Base-by-base conservation (phyloP, 176 grass and related monocot species). In the Lolium perenne region DNA sequence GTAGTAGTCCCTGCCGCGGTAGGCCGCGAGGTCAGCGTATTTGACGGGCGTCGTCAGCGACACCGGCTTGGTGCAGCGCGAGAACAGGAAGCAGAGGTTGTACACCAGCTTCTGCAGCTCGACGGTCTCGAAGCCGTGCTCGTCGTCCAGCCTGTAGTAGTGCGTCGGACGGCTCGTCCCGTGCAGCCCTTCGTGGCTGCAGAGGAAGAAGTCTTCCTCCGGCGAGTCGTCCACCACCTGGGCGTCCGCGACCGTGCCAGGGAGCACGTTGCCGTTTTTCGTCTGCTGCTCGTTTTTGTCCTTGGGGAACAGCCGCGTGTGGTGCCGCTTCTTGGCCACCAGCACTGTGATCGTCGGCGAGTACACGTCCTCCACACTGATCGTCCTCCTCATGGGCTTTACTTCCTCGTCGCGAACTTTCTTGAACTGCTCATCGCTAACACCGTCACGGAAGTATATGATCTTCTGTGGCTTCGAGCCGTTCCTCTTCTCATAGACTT, bases 401-500 rank as follows among this genome's bases (percentile, higher is more conserved):
- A 93, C 75, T 80, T 89, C 91, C 51, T 93, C 43, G 6, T 83
- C 61, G 7, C 73, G 85, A 26, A 93, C 91, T 88, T 85, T 93
- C 2, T 86, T 59, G 16, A 93, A 93, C 74, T 91, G 88, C 5
- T 85, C 88, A 7, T 91, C 88, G 18, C 91, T 88, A 22, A 93
- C 91, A 5, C 91, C 91, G 18, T 93, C 91, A 1, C 91, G 88
- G 85, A 93, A 93, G 91, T 91, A 93, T 38, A 93, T 58, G 82
- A 93, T 93, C 85, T 9, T 88, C 63, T 86, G 14, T 0, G 91
- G 91, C 32, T 83, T 85, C 14, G 74, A 49, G 0, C 38, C 0
- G 22, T 92, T 92, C 35, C 0, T 48, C 56, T 89, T 65, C 87
- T 79, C 18, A 43, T 59, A 89, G 11, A 89, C 77, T 1, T 23